These are phyloP conservation scores for Eucalyptus guilfoylei DNA, from an alignment of 345 rosid species.

Conservation along the genomic window DNA sequence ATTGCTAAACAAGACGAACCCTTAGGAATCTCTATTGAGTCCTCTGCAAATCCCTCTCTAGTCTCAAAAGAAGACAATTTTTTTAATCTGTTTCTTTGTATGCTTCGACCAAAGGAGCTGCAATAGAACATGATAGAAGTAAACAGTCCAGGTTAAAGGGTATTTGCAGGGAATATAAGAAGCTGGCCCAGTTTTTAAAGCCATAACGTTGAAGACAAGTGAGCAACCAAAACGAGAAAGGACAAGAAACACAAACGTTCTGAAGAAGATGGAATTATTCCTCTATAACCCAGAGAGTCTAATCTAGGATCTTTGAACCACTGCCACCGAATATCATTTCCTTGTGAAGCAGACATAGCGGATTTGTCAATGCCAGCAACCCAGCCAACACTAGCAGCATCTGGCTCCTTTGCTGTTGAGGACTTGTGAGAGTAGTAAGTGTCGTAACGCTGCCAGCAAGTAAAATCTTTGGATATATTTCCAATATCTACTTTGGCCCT, in stretches of 20 bases:
- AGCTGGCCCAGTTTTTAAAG: background rate
- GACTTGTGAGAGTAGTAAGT: slow-evolving; percentile 18
- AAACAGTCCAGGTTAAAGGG: background rate
- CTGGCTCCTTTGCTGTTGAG: slow-evolving; percentile 30
- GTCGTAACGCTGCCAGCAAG: slow-evolving; percentile 79
- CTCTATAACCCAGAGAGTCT: slow-evolving; percentile 67
- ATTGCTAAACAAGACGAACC: slow-evolving; percentile 14
- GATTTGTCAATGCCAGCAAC: slow-evolving; percentile 41
- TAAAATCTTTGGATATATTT: slow-evolving; percentile 48
- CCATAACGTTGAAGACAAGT: background rate
- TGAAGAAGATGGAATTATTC: slow-evolving; percentile 44
- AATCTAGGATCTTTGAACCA: slow-evolving; percentile 89
- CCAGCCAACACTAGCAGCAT: slow-evolving; percentile 61
- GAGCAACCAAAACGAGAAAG: background rate
- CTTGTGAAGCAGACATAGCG: slow-evolving; percentile 43
- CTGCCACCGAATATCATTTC: slow-evolving; percentile 47
- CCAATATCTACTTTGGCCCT: slow-evolving; percentile 82
- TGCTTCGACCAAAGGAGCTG: slow-evolving; percentile 77
- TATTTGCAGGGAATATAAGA: background rate
- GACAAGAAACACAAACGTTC: slow-evolving; percentile 32
- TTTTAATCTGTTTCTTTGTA: slow-evolving; percentile 65
- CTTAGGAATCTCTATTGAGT: slow-evolving; percentile 74
- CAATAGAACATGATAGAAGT: background rate
- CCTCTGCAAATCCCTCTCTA: slow-evolving; percentile 85
- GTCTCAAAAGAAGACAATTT: slow-evolving; percentile 53